phyloP scores from a whole-genome alignment of 768 basidiomycete species.

The Suillus subalutaceus region DNA sequence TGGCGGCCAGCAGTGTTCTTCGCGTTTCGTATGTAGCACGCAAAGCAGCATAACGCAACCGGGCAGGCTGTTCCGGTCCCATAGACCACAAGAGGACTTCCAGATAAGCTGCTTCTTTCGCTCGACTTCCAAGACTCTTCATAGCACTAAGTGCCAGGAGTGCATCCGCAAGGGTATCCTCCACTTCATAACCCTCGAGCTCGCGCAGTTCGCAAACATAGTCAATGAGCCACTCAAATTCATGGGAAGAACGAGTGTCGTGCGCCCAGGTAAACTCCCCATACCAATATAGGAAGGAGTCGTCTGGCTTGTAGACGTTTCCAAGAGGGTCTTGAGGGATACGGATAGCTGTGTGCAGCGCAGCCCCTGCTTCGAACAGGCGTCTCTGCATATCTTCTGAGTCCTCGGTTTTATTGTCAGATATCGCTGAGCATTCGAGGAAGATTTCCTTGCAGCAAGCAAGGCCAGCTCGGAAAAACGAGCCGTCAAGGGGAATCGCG shows the following conservation, averaged over 20 bases:
- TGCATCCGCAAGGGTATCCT: conserved; percentile 14
- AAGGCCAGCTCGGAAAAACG: conserved; percentile 9
- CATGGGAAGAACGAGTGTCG: background rate
- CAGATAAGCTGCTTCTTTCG: conserved; percentile 7
- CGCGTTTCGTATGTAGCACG: conserved; percentile 5
- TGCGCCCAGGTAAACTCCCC: conserved; percentile 5
- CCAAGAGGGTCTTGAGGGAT: conserved; percentile 5
- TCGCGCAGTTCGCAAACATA: conserved; percentile 9
- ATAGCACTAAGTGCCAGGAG: conserved; percentile 13
- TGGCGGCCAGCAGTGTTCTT: background rate
- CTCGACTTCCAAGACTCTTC: background rate
- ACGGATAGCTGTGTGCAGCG: background rate
- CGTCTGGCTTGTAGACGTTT: conserved; percentile 2
- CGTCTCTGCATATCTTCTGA: conserved; percentile 1
- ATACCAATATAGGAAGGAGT: conserved; percentile 10
- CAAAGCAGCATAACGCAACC: conserved; percentile 13
- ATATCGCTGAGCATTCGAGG: background rate
- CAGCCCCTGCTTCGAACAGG: conserved; percentile 6
- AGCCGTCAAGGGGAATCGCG: conserved; percentile 3
- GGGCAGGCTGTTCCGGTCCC: conserved; percentile 11
- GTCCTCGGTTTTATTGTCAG: background rate
- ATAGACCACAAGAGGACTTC: conserved; percentile 12
- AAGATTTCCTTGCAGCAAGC: conserved; percentile 9
- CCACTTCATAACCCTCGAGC: conserved; percentile 7
- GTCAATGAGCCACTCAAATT: conserved; percentile 14